These are phyloP conservation scores for Leccinum pachyderme DNA, from an alignment of 1,284 basidiomycete genomes.

Conservation along the genomic window DNA sequence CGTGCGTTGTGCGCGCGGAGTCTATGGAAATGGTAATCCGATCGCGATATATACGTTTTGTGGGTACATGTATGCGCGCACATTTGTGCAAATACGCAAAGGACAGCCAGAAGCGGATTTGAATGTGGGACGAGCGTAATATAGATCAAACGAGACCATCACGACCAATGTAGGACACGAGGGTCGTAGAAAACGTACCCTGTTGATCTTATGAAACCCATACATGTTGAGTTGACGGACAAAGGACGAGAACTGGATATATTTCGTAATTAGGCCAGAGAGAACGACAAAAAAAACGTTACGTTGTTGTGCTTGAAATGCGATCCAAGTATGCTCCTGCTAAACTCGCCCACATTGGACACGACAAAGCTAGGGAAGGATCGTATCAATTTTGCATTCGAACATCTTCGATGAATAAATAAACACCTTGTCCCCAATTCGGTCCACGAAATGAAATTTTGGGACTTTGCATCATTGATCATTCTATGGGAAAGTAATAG, in stretches of 20 bases:
- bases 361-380: constrained; percentile 64
- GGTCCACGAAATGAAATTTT: constrained; percentile 77
- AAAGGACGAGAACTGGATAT: constrained; percentile 77
- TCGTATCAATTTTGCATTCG: neutral
- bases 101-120: constrained; percentile 7
- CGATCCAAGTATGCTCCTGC: constrained; percentile 72
- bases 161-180: constrained; percentile 8
- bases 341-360: constrained; percentile 80
- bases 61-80: neutral
- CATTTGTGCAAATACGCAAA: constrained; percentile 3
- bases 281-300: constrained; percentile 26
- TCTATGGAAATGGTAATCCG: constrained; percentile 42
- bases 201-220: constrained; percentile 82
- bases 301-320: constrained; percentile 86
- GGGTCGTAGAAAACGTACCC: constrained; percentile 42
- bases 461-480: constrained; percentile 77
- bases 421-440: constrained; percentile 66
- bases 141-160: constrained; percentile 6
- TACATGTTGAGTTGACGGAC: constrained; percentile 92
- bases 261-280: constrained; percentile 9
- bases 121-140: constrained; percentile 15
- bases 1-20: constrained; percentile 78
- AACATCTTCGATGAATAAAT: neutral
- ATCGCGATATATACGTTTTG: constrained; percentile 1
- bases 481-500: constrained; percentile 45